phyloP scores from a whole-genome alignment of 331 rosid genomes.

The Ulmus americana region DNA sequence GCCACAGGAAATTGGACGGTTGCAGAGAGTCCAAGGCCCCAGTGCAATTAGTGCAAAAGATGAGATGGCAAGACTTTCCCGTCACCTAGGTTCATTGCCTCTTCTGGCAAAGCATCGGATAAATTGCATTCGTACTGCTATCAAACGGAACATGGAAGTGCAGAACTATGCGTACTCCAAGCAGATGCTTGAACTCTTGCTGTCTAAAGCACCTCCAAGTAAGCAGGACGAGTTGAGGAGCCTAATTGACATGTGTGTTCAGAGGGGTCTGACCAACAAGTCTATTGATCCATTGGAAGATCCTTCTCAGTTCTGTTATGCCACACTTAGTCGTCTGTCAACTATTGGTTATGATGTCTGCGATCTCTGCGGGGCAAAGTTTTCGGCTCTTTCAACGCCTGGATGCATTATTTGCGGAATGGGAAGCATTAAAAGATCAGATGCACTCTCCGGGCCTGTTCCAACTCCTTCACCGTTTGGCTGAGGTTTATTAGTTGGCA shows the following conservation, averaged over 20 bases:
- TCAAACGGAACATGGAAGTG: constrained; percentile 93
- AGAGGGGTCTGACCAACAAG: constrained; percentile 84
- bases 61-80: constrained; percentile 96
- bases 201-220: constrained; percentile 83
- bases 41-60: constrained; percentile 94
- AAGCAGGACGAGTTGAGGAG: constrained; percentile 87
- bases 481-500: constrained; percentile 26
- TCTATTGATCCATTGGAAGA: constrained; percentile 94
- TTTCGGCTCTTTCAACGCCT: constrained; percentile 72
- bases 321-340: constrained; percentile 92
- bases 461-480: constrained; percentile 95
- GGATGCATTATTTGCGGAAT: constrained; percentile 96
- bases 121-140: constrained; percentile 93
- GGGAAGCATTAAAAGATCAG: constrained; percentile 95
- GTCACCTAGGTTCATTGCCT: constrained; percentile 95
- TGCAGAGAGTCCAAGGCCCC: constrained; percentile 82
- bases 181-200: constrained; percentile 92
- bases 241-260: constrained; percentile 81
- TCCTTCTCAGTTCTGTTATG: constrained; percentile 90
- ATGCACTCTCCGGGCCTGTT: constrained; percentile 74
- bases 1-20: constrained; percentile 85
- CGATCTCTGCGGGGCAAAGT: constrained; percentile 94
- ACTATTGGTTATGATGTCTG: constrained; percentile 96
- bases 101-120: constrained; percentile 92
- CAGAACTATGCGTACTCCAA: constrained; percentile 82